Evolutionary conservation across 2,329 filamentous ascomycete species (phyloP).

Genomic region (Xylariaceae sp.): DNA sequence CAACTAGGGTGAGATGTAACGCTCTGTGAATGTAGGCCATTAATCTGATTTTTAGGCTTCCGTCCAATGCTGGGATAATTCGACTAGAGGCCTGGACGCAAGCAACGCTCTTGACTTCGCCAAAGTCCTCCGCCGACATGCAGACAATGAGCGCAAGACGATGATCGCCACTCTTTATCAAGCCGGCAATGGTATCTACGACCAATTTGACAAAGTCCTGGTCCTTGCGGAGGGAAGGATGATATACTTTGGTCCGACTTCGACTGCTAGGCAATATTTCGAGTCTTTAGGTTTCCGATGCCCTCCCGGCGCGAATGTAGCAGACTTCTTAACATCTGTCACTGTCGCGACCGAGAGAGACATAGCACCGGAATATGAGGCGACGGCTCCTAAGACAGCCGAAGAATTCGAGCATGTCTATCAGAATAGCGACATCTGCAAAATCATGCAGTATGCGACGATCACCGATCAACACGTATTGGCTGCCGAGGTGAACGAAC

Average conservation of each 20-base stretch:
- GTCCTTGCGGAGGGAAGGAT: conserved; percentile 67
- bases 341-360: conserved; percentile 60
- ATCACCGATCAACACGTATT: conserved; percentile 38
- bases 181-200: conserved; percentile 50
- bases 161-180: conserved; percentile 67
- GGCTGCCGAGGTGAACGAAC: conserved; percentile 37
- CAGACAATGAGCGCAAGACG: conserved; percentile 23
- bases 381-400: conserved; percentile 57
- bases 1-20: neutral
- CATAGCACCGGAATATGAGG: conserved; percentile 54
- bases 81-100: conserved; percentile 62
- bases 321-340: conserved; percentile 75
- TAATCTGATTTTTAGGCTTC: conserved; percentile 50
- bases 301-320: conserved; percentile 67
- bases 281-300: conserved; percentile 69
- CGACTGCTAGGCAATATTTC: conserved; percentile 67
- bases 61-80: conserved; percentile 72
- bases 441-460: conserved; percentile 34
- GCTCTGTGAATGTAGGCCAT: neutral
- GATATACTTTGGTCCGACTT: conserved; percentile 66
- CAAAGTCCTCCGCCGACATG: conserved; percentile 49
- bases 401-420: conserved; percentile 59
- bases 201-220: conserved; percentile 66
- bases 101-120: conserved; percentile 66
- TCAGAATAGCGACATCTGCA: conserved; percentile 42